These are phyloP conservation scores for Amylostereum areolatum DNA, from an alignment of 1,284 basidiomycete species.

Conservation along the genomic window DNA sequence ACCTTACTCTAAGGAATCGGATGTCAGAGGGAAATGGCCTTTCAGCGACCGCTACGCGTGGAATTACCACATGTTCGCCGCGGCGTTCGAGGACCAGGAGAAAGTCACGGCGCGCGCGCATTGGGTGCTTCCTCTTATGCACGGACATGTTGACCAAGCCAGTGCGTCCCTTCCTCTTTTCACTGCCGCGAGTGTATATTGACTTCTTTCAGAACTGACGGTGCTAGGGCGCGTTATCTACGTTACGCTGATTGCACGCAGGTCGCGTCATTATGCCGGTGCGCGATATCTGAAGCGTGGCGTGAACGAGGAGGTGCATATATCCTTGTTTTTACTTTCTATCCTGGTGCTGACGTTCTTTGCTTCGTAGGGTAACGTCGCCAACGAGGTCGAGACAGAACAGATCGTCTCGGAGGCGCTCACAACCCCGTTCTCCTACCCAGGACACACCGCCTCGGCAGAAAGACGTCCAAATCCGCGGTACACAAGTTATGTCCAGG, in stretches of 20 bases:
- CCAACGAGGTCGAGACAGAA: slow-evolving; percentile 99
- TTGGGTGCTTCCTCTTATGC: slow-evolving; percentile 91
- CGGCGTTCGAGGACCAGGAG: slow-evolving; percentile 43
- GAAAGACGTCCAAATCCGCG: slow-evolving; percentile 66
- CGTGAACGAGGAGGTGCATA: slow-evolving; percentile 78
- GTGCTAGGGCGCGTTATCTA: slow-evolving; percentile 90
- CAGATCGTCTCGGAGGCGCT: slow-evolving; percentile 95
- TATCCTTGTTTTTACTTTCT: no score
- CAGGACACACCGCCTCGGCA: slow-evolving; percentile 30
- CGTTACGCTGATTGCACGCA: slow-evolving; percentile 88
- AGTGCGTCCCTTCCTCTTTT: slow-evolving; percentile 52
- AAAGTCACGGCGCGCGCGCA: slow-evolving; percentile 50
- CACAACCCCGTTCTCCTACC: slow-evolving; percentile 86
- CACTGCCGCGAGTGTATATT: neutral
- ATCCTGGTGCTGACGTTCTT: neutral
- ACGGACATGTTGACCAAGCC: slow-evolving; percentile 97
- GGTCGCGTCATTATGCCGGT: slow-evolving; percentile 95
- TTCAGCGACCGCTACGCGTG: slow-evolving; percentile 93
- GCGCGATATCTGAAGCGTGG: slow-evolving; percentile 94
- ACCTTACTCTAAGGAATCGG: slow-evolving; percentile 59
- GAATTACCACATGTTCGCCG: slow-evolving; percentile 89
- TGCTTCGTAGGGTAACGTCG: slow-evolving; percentile 92
- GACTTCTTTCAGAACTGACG: slow-evolving; percentile 68
- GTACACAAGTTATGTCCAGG: slow-evolving; percentile 93
- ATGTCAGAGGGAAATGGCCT: slow-evolving; percentile 41